Conservation (phyloP, 768 basidiomycete species). For the Phylloporus sp. region DNA sequence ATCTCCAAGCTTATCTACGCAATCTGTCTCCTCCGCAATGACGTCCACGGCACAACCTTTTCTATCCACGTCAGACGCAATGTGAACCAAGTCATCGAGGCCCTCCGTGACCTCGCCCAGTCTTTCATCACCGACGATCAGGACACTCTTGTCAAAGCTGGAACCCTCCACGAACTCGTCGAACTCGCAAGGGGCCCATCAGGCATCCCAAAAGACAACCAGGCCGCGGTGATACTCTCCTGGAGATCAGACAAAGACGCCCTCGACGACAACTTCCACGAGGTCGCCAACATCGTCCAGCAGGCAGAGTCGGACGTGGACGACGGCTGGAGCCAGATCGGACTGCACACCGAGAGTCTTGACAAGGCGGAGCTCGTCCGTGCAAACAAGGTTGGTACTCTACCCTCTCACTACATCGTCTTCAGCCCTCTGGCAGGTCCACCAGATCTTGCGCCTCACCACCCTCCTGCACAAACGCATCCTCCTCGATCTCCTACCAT, state of each 20-base stretch:
- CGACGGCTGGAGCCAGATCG: slow-evolving; percentile 66
- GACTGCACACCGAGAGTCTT: slow-evolving; percentile 41
- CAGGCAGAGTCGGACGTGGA: slow-evolving; percentile 31
- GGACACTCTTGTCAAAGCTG: slow-evolving; percentile 55
- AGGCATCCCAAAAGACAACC: slow-evolving; percentile 55
- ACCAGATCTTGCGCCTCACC: slow-evolving; percentile 54
- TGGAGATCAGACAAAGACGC: slow-evolving; percentile 53
- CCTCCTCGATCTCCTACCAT: slow-evolving; percentile 45
- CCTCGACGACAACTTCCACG: slow-evolving; percentile 57
- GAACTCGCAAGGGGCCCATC: slow-evolving; percentile 42
- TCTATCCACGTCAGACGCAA: slow-evolving; percentile 39
- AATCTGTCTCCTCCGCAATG: slow-evolving; percentile 38
- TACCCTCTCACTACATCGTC: background rate
- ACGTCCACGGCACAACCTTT: slow-evolving; percentile 45
- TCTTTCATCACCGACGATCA: slow-evolving; percentile 43
- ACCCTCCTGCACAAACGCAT: slow-evolving; percentile 63
- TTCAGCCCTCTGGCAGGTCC: slow-evolving; percentile 43
- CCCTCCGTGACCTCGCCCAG: slow-evolving; percentile 42
- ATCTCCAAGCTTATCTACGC: slow-evolving; percentile 51
- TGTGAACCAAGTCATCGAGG: slow-evolving; percentile 41
- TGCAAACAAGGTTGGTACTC: slow-evolving; percentile 49
- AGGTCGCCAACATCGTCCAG: slow-evolving; percentile 54
- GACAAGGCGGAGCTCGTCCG: slow-evolving; percentile 49
- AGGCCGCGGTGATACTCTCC: slow-evolving; percentile 49
- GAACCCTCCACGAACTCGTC: slow-evolving; percentile 59